Conservation (phyloP, 192 early-diverging fungal species). For the Jimgerdemannia flammicorona region DNA sequence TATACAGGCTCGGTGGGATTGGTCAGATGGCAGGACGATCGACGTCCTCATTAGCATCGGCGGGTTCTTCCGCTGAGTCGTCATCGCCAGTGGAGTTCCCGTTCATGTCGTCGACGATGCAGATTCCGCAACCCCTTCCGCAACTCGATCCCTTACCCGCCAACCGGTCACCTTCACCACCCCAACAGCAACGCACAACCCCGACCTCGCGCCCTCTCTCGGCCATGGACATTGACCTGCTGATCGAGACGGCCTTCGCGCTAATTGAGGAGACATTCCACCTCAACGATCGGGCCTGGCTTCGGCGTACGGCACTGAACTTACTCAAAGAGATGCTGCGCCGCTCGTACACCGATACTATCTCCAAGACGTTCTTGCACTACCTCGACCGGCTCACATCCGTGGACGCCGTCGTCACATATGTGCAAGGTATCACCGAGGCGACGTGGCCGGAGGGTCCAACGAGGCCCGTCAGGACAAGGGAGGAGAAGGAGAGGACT, state of each 20-base stretch:
- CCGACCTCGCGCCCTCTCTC: slow-evolving; percentile 6
- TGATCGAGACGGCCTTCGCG: slow-evolving; percentile 34
- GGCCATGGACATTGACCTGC: slow-evolving; percentile 20
- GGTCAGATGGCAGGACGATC: not conserved
- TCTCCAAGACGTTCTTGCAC: slow-evolving; percentile 23
- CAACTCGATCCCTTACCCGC: too few relatives aligned
- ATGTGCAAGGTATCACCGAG: slow-evolving; percentile 10
- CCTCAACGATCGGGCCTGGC: slow-evolving; percentile 31
- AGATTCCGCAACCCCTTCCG: too few relatives aligned
- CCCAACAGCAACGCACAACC: not conserved
- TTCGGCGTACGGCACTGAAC: slow-evolving; percentile 29
- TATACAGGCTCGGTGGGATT: not conserved
- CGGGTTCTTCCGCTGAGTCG: not conserved
- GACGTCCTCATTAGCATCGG: not conserved
- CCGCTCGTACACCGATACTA: slow-evolving; percentile 26
- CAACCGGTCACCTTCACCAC: too few relatives aligned
- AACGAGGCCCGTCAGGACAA: not conserved
- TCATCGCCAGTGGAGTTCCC: not conserved
- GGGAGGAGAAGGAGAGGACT: slow-evolving; percentile 22
- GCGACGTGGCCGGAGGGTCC: slow-evolving; percentile 23
- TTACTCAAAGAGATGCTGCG: slow-evolving; percentile 29
- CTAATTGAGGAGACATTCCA: slow-evolving; percentile 31
- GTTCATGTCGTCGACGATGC: too few relatives aligned
- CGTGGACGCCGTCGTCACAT: slow-evolving; percentile 12
- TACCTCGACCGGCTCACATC: slow-evolving; percentile 21